Evolutionary conservation across 2,329 filamentous ascomycete genomes (phyloP), one percentile per base, ranked within the genome.

Genomic region (Cordyceps javanica): DNA sequence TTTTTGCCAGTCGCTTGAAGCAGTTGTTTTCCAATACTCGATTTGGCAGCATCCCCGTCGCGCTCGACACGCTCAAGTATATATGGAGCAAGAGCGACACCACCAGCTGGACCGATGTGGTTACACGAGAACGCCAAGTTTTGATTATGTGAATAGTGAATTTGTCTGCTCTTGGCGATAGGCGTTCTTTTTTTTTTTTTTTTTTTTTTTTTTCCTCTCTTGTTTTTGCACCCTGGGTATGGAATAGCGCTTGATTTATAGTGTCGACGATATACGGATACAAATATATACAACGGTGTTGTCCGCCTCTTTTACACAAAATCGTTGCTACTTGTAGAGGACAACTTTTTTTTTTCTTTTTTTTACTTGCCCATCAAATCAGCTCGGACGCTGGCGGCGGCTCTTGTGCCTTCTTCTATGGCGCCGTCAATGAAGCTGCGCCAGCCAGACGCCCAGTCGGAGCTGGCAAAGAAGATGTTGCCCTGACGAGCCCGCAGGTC

Each of bases 391-490:
- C 49, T 52, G 36, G 50, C 54, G 3, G 70, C 72, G 11, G 68
- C 72, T 42, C 68, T 64, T 2, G 73, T 72, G 0, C 76, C 76
- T 34, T 76, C 74, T 52, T 78, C 74, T 42, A 79, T 78, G 0
- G 77, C 77, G 1, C 77, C 77, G 60, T 80, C 77, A 13, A 79
- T 77, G 39, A 79, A 79, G 23, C 76, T 74, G 0, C 77, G 67
- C 77, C 77, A 79, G 0, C 76, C 76, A 8, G 75, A 61, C 2
- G 76, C 77, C 76, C 77, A 79, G 48, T 80, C 77, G 0, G 75
- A 74, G 54, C 70, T 76, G 0, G 75, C 75, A 67, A 80, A 80
- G 4, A 76, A 60, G 4, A 78, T 63, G 36, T 76, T 75, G 0
- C 74, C 75, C 39, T 77, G 74, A 1, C 69, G 66, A 1, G 65